Conservation (phyloP, 2,329 filamentous ascomycete genomes). For the Pyricularia pennisetigena region DNA sequence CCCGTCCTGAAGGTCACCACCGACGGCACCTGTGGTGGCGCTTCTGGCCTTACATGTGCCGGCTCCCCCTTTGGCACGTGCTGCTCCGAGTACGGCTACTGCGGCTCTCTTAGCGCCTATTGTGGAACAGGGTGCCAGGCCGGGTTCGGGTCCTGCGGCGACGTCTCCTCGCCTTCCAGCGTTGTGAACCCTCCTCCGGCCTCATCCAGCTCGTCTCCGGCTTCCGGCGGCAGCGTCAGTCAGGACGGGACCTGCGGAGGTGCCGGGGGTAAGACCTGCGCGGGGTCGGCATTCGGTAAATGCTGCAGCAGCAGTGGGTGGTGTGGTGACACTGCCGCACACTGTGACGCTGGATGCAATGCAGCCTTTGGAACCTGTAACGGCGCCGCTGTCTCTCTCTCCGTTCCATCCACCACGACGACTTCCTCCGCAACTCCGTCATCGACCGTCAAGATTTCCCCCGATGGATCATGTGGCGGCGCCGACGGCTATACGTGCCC, state of each 20-base stretch:
- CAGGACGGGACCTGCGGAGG: slow-evolving; percentile 8
- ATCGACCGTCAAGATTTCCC: neutral
- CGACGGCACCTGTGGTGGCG: neutral
- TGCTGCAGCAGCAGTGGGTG: neutral
- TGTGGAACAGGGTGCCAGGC: neutral
- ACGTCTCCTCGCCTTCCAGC: neutral
- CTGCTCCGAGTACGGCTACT: neutral
- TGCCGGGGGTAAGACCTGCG: slow-evolving; percentile 1
- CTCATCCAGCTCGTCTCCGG: neutral
- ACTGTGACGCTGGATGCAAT: neutral
- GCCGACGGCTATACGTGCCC: neutral
- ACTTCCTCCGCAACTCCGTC: neutral
- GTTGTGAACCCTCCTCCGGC: neutral
- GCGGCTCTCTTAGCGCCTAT: neutral
- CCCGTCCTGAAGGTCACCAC: neutral
- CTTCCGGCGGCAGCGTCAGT: neutral
- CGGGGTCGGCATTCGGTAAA: neutral
- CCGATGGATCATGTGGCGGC: neutral
- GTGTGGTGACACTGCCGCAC: neutral
- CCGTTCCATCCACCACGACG: neutral
- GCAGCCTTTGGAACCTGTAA: neutral
- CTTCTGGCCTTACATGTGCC: neutral
- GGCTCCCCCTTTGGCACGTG: neutral
- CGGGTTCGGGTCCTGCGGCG: neutral
- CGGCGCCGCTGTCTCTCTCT: neutral